A percentile compares a stretch with the other conserved stretches of the same genome.
These are phyloP conservation scores for Spiraea crenata DNA, from an alignment of 331 rosid genomes.

Conservation along the genomic window DNA sequence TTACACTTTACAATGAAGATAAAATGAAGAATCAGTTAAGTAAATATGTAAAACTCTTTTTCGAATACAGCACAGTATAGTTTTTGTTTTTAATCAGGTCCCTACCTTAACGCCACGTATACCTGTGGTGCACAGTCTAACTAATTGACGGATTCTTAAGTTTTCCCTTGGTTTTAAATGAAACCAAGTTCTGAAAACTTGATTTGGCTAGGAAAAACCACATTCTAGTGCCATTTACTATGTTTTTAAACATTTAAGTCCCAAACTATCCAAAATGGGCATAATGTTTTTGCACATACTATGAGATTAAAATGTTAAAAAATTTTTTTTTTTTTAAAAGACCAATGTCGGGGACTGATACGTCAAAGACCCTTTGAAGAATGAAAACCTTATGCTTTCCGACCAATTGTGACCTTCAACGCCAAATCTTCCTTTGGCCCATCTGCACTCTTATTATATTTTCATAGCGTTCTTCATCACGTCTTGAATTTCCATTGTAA, in stretches of 20 bases:
- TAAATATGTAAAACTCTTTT: too few relatives aligned
- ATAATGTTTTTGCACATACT: not conserved
- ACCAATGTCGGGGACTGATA: too few relatives aligned
- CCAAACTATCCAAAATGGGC: too few relatives aligned
- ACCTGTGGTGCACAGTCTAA: not conserved
- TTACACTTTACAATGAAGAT: too few relatives aligned
- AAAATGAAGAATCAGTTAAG: too few relatives aligned
- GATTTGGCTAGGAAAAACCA: not conserved
- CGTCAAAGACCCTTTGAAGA: too few relatives aligned
- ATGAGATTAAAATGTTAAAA: not conserved
- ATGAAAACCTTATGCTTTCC: not conserved
- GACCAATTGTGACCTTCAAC: not conserved
- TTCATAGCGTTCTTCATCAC: not conserved
- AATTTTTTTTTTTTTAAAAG: too few relatives aligned
- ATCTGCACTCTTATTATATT: not conserved
- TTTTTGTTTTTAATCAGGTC: not conserved
- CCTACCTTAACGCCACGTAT: not conserved
- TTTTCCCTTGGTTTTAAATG: not conserved
- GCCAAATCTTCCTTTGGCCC: not conserved
- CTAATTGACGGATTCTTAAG: not conserved
- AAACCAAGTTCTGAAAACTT: not conserved
- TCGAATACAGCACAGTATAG: too few relatives aligned
- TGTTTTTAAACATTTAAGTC: too few relatives aligned
- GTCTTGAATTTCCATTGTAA: not conserved
- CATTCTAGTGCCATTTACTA: too few relatives aligned